Evolutionary conservation across 2,329 filamentous ascomycete genomes (phyloP).

Genomic region (Alternaria metachromatica): DNA sequence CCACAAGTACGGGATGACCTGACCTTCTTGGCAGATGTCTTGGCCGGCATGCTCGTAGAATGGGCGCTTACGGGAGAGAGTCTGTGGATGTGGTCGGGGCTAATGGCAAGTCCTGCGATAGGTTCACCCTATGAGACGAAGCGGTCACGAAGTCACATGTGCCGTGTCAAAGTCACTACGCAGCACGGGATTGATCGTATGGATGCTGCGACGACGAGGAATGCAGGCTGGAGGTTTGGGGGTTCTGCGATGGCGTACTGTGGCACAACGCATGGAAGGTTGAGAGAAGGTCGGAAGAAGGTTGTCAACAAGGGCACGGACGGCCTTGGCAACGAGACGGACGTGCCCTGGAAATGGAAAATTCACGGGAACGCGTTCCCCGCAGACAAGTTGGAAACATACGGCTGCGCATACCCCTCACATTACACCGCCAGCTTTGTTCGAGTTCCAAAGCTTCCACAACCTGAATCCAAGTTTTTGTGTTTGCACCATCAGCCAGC

Average conservation of each 20-base stretch:
- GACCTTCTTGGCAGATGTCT: constrained; percentile 45
- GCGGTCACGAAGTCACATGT: constrained; percentile 16
- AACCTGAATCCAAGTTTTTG: background rate
- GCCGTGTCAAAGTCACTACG: constrained; percentile 7
- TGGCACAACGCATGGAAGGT: constrained; percentile 39
- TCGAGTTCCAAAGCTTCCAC: background rate
- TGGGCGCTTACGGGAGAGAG: constrained; percentile 1
- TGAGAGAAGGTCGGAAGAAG: constrained; percentile 26
- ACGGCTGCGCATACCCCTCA: constrained; percentile 26
- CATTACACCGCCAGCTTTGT: constrained; percentile 4
- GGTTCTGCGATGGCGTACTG: constrained; percentile 8
- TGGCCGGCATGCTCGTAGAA: constrained; percentile 38
- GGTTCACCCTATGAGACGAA: constrained; percentile 3
- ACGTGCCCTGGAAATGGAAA: constrained; percentile 27
- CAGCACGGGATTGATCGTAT: constrained; percentile 1
- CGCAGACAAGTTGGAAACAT: constrained; percentile 27
- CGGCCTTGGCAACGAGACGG: constrained; percentile 16
- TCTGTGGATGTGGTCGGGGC: background rate
- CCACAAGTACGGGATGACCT: constrained; percentile 18
- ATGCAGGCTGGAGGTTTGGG: constrained; percentile 23
- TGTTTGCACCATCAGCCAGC: constrained; percentile 35
- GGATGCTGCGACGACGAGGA: constrained; percentile 2
- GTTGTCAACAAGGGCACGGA: constrained; percentile 20
- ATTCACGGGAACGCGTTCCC: constrained; percentile 40
- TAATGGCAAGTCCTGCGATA: background rate